phyloP scores from a whole-genome alignment of 441 rosid genomes.

The Raphanus hybrid region DNA sequence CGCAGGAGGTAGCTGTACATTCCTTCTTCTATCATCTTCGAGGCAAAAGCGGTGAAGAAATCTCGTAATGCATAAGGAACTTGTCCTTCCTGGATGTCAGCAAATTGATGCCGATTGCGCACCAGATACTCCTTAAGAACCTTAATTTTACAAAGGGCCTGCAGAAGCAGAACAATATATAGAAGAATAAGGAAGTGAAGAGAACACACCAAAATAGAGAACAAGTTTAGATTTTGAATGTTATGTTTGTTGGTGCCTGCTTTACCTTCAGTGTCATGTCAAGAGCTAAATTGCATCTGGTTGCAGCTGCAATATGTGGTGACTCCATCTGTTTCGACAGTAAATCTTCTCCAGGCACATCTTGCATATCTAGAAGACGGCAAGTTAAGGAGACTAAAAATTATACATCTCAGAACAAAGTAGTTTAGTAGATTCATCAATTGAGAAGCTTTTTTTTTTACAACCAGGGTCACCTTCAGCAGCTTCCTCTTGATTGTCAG shows the following conservation, averaged over 20 bases:
- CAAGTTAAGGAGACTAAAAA: not conserved
- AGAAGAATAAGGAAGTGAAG: not conserved
- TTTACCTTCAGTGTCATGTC: slow-evolving; percentile 31
- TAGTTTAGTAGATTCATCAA: not conserved
- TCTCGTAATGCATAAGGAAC: slow-evolving; percentile 26
- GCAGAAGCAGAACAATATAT: not conserved
- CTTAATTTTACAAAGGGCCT: slow-evolving; percentile 31
- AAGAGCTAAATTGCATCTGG: slow-evolving; percentile 24
- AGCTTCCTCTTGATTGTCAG: slow-evolving; percentile 23
- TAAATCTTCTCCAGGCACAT: slow-evolving; percentile 7
- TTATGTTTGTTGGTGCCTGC: slow-evolving; percentile 9
- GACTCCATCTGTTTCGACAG: slow-evolving; percentile 5
- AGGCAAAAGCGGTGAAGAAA: slow-evolving; percentile 21
- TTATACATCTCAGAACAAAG: slow-evolving; percentile 5
- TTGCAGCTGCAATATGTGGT: not conserved
- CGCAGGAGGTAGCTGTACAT: slow-evolving; percentile 21
- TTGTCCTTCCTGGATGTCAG: slow-evolving; percentile 19
- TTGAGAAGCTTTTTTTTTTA: not conserved
- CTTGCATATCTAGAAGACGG: slow-evolving; percentile 26
- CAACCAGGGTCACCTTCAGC: slow-evolving; percentile 22
- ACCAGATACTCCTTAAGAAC: slow-evolving; percentile 20
- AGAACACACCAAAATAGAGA: not conserved
- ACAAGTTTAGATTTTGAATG: slow-evolving; percentile 6
- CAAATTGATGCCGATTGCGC: slow-evolving; percentile 2
- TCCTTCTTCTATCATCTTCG: slow-evolving; percentile 8